Conservation (phyloP, 306 rosid species). For the Cucumis hystrix region DNA sequence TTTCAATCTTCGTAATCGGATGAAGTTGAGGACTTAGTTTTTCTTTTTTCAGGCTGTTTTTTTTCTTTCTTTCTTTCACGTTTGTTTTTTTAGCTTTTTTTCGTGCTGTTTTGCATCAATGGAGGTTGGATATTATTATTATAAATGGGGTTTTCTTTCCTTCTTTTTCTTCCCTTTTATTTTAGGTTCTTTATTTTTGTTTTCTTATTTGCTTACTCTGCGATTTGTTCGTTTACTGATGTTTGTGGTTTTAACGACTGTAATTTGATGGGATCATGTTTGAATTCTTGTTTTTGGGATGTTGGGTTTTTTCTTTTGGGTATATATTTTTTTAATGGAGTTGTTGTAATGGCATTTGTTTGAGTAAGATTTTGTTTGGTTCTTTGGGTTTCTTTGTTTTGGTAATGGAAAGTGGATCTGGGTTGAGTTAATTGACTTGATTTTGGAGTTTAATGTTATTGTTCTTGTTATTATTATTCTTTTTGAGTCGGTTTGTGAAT, state of each 20-base stretch:
- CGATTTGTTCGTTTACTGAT: background rate
- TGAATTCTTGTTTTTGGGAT: background rate
- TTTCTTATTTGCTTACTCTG: background rate
- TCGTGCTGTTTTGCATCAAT: background rate
- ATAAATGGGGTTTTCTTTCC: background rate
- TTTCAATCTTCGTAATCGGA: background rate
- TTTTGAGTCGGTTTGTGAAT: background rate
- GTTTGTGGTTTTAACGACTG: background rate
- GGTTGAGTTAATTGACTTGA: background rate
- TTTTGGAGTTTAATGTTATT: background rate
- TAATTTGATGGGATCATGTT: conserved; percentile 5
- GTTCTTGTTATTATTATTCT: too few relatives aligned
- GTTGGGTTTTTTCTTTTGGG: background rate
- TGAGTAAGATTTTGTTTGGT: background rate
- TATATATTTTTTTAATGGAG: background rate
- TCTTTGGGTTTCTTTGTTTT: background rate
- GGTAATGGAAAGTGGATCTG: background rate
- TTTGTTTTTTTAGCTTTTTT: background rate
- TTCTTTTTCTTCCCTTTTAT: background rate
- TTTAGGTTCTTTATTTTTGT: too few relatives aligned
- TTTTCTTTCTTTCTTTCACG: background rate
- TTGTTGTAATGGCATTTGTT: background rate
- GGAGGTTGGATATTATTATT: background rate
- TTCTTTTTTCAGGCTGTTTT: background rate
- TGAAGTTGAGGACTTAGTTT: background rate